Base-by-base conservation (phyloP, 2,329 filamentous ascomycete genomes). In the Penicillium janthinellum region DNA sequence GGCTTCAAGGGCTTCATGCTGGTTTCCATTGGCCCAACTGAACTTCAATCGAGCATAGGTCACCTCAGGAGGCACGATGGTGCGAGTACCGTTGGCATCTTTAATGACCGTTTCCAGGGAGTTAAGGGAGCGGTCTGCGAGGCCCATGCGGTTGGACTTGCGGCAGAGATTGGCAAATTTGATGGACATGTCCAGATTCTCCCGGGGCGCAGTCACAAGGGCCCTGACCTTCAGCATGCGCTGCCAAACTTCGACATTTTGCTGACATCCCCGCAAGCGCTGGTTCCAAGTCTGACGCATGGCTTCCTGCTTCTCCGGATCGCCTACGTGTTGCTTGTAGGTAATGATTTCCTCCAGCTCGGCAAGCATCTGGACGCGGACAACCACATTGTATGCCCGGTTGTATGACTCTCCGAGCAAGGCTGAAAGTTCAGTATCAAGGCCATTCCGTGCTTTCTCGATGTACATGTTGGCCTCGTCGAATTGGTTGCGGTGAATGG, bases 161-260 rank as follows among this genome's bases (percentile, higher is more conserved):
- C 96, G 90, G 77, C 96, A 99, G 5, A 99, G 86, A 70, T 98
- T 99, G 70, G 95, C 91, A 74, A 97, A 99, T 75, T 99, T 99
- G 81, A 99, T 98, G 88, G 93, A 97, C 92, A 99, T 99, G 70
- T 96, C 91, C 82, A 96, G 92, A 71, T 97, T 97, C 74, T 99
- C 93, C 37, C 87, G 87, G 0, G 96, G 94, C 0, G 89, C 89
- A 62, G 98, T 94, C 60, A 99, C 95, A 54, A 99, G 83, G 20
- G 92, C 91, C 61, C 95, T 88, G 35, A 99, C 88, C 73, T 96
- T 95, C 57, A 99, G 87, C 92, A 98, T 98, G 61, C 95, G 88
- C 74, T 97, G 93, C 95, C 95, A 99, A 3, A 98, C 92, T 71
- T 99, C 95, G 20, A 97, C 93, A 69, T 98, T 97, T 58, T 95